Conservation (phyloP, 2,329 filamentous ascomycete species). For the Talaromyces amestolkiae region DNA sequence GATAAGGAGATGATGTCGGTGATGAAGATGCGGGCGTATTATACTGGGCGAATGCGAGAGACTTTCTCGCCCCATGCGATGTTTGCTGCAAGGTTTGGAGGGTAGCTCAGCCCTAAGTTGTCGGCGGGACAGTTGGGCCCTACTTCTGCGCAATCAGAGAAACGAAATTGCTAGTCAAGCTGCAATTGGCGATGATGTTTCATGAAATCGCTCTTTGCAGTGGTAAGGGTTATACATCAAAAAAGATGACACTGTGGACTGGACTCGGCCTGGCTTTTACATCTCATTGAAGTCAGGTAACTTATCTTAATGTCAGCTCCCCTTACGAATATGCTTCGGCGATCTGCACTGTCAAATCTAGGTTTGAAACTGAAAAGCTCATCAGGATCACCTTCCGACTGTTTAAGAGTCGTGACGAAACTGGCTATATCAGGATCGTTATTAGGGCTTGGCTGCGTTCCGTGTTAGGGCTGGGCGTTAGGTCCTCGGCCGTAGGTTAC, state of each 20-base stretch:
- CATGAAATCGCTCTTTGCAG: neutral
- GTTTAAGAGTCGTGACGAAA: neutral
- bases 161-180: neutral
- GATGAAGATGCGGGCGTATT: constrained; percentile 6
- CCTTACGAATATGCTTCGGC: neutral
- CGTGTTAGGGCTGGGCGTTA: neutral
- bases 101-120: neutral
- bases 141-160: neutral
- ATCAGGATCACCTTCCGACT: neutral
- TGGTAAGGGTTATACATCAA: too few species aligned
- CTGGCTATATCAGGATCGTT: neutral
- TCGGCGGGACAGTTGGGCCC: neutral
- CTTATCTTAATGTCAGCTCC: too few species aligned
- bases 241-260: too few species aligned
- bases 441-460: neutral
- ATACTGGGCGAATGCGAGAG: neutral
- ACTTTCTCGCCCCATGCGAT: neutral
- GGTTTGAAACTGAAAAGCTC: too few species aligned
- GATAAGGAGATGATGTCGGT: constrained; percentile 4
- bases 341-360: too few species aligned
- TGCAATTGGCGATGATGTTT: neutral
- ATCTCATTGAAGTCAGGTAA: too few species aligned
- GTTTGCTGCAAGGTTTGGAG: neutral
- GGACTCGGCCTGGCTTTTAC: too few species aligned
- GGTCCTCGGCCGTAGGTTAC: neutral